Conservation (phyloP, 441 rosid genomes). For the Omphalea diandra region DNA sequence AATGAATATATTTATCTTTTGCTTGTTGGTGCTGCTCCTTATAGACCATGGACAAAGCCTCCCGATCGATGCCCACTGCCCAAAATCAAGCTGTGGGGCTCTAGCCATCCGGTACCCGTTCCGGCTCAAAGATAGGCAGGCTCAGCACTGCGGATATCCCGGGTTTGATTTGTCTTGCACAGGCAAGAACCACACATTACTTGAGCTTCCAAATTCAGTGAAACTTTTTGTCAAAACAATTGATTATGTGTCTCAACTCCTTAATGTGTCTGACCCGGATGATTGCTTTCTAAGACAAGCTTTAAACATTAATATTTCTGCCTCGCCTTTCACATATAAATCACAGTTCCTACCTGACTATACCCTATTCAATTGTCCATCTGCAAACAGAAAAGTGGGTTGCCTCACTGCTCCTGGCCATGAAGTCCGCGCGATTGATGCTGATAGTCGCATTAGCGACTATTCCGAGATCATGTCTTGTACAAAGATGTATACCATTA, state of each 20-base stretch:
- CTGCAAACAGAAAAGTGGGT: not conserved
- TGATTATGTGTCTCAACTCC: not conserved
- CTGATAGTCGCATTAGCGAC: not conserved
- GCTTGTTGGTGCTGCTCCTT: not conserved
- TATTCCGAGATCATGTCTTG: not conserved
- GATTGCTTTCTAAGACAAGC: not conserved
- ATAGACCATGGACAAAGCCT: not conserved
- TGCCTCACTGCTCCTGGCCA: not conserved
- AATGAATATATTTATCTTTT: not conserved
- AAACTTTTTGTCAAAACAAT: constrained; percentile 14
- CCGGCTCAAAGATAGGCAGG: constrained; percentile 10
- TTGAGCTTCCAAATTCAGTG: constrained; percentile 16
- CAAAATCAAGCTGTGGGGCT: constrained; percentile 15
- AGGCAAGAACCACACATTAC: not conserved
- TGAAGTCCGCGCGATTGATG: not conserved
- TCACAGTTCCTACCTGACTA: not conserved
- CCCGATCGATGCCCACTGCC: not conserved
- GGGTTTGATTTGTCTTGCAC: constrained; percentile 28
- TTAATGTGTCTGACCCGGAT: not conserved
- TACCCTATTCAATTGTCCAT: not conserved
- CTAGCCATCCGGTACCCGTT: constrained; percentile 27
- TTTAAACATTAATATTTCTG: not conserved
- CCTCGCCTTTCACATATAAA: not conserved
- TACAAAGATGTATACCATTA: no score
- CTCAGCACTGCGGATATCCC: constrained; percentile 20